phyloP scores from a whole-genome alignment of 345 rosid genomes.

The Linum trigynum region DNA sequence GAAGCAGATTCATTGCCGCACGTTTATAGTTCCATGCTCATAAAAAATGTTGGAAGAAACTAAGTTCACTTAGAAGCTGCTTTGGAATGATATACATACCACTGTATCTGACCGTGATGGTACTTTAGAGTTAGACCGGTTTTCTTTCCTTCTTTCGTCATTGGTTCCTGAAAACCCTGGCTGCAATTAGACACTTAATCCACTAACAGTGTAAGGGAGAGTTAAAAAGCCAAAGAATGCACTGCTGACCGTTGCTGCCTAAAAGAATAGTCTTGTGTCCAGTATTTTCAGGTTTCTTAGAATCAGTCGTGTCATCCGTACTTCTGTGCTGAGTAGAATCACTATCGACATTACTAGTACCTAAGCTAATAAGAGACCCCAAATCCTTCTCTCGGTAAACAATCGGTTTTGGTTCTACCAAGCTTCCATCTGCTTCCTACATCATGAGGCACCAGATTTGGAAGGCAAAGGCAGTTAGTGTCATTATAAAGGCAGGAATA shows the following conservation, averaged over 20 bases:
- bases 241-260: constrained; percentile 37
- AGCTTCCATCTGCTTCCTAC: constrained; percentile 54
- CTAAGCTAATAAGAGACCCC: constrained; percentile 29
- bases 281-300: constrained; percentile 1
- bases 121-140: constrained; percentile 20
- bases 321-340: constrained; percentile 20
- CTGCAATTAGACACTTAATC: constrained; percentile 1
- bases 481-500: neutral
- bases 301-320: constrained; percentile 14
- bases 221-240: neutral
- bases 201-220: constrained; percentile 7
- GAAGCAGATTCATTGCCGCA: too few species aligned
- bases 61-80: neutral
- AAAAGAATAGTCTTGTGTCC: constrained; percentile 4
- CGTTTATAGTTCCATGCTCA: neutral
- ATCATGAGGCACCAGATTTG: constrained; percentile 13
- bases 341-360: constrained; percentile 18
- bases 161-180: constrained; percentile 35
- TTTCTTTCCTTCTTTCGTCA: constrained; percentile 23
- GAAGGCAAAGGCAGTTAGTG: constrained; percentile 4
- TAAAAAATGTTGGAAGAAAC: neutral
- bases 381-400: constrained; percentile 48
- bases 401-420: constrained; percentile 60
- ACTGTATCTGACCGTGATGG: constrained; percentile 22
- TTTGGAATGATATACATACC: constrained; percentile 28